phyloP scores from a whole-genome alignment of 148 eudicot genomes.

The Cornus controversa region DNA sequence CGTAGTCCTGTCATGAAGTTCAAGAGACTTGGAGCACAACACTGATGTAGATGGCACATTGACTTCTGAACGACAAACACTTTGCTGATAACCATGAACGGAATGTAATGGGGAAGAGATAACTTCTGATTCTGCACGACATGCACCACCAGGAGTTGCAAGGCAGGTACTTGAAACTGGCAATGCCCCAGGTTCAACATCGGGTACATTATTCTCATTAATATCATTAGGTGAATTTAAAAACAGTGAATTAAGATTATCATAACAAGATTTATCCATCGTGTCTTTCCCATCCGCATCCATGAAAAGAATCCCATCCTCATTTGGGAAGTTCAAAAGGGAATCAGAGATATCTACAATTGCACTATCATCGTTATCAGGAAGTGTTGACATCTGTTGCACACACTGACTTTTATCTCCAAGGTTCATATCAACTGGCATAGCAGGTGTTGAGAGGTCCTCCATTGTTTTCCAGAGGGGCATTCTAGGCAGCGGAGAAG shows the following conservation, averaged over 20 bases:
- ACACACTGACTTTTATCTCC: constrained; percentile 25
- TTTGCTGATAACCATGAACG: constrained; percentile 13
- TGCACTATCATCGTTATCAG: constrained; percentile 30
- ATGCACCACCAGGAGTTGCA: constrained; percentile 23
- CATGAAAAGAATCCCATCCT: constrained; percentile 39
- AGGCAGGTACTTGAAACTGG: constrained; percentile 22
- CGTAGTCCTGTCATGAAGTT: constrained; percentile 36
- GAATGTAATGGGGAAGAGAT: constrained; percentile 4
- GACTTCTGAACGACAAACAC: constrained; percentile 19
- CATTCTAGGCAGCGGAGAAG: constrained; percentile 52
- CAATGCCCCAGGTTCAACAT: constrained; percentile 32
- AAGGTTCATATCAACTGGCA: constrained; percentile 31
- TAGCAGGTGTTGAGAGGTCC: constrained; percentile 36
- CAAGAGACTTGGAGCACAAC: constrained; percentile 32
- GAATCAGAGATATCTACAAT: constrained; percentile 45
- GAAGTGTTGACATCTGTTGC: constrained; percentile 33
- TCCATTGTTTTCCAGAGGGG: constrained; percentile 58
- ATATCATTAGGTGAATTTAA: constrained; percentile 31
- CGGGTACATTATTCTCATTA: constrained; percentile 28
- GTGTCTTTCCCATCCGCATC: constrained; percentile 49
- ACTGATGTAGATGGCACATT: constrained; percentile 33
- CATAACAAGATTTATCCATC: constrained; percentile 31
- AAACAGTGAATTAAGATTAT: constrained; percentile 27
- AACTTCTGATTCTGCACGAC: constrained; percentile 24
- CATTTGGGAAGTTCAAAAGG: constrained; percentile 46